Evolutionary conservation across 2,329 filamentous ascomycete species (phyloP).

Genomic region (Talaromyces pinophilus): DNA sequence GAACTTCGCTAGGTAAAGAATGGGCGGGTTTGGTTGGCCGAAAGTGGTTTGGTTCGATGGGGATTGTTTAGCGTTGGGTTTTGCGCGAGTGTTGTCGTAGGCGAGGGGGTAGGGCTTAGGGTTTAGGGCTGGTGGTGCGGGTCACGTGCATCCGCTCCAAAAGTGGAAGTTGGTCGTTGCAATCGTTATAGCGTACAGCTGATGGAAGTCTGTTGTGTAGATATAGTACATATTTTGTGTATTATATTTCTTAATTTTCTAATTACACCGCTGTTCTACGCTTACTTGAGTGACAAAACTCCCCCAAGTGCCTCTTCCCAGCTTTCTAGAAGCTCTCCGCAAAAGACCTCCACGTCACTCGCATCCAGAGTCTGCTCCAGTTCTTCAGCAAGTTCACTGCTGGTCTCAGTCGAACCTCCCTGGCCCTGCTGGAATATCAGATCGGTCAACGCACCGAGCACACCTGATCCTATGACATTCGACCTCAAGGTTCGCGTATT

Average conservation of each 20-base stretch:
- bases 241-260: background rate
- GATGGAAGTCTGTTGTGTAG: background rate
- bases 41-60: conserved; percentile 36
- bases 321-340: conserved; percentile 49
- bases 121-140: conserved; percentile 30
- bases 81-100: conserved; percentile 27
- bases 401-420: conserved; percentile 25
- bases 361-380: conserved; percentile 41
- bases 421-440: conserved; percentile 31
- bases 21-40: conserved; percentile 3
- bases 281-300: conserved; percentile 35
- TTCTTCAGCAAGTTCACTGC: conserved; percentile 31
- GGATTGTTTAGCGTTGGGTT: conserved; percentile 21
- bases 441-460: conserved; percentile 46
- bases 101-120: conserved; percentile 45
- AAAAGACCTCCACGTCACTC: conserved; percentile 45
- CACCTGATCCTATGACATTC: conserved; percentile 42
- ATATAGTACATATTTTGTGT: background rate
- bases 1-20: conserved; percentile 7
- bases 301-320: conserved; percentile 51
- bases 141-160: conserved; percentile 12
- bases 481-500: conserved; percentile 42
- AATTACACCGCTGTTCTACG: background rate
- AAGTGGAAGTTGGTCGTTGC: background rate
- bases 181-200: background rate